These are phyloP conservation scores for Triticum urartu DNA, from an alignment of 176 grass and related monocot genomes.

Conservation along the genomic window DNA sequence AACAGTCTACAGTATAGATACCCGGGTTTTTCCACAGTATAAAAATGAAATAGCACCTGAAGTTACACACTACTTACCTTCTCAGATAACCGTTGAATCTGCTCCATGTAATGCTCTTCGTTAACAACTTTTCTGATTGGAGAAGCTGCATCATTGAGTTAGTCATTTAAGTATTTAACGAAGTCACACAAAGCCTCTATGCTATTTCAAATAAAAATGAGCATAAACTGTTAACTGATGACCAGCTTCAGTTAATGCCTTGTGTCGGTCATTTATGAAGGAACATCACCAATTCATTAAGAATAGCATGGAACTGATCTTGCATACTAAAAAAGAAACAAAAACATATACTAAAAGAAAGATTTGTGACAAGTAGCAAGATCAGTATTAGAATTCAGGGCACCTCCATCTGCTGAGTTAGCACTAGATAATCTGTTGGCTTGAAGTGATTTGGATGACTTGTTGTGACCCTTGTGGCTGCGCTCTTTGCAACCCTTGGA, in stretches of 20 bases:
- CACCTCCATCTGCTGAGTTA: slow-evolving; percentile 47
- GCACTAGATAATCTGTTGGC: slow-evolving; percentile 50
- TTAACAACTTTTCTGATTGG: slow-evolving; percentile 39
- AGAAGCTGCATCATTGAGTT: slow-evolving; percentile 38
- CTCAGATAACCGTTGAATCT: slow-evolving; percentile 60
- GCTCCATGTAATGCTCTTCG: slow-evolving; percentile 46
- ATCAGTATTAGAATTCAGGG: neutral
- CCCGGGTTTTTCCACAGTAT: neutral
- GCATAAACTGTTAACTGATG: neutral
- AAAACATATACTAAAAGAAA: neutral
- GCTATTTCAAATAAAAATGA: neutral
- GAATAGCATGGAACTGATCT: neutral
- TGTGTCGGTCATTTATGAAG: neutral
- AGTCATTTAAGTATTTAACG: slow-evolving; percentile 24
- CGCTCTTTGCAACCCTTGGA: slow-evolving; percentile 73
- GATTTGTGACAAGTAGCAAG: neutral
- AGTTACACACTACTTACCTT: slow-evolving; percentile 36
- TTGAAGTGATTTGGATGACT: slow-evolving; percentile 72
- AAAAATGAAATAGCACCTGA: neutral
- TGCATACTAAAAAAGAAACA: neutral
- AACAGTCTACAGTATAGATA: neutral
- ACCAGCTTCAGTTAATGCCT: neutral
- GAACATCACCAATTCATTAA: neutral
- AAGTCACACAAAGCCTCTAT: neutral
- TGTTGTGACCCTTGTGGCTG: slow-evolving; percentile 40